Percentiles rank a stretch among this genome's conserved stretches.
These are phyloP conservation scores for Dissophora globulifera DNA, from an alignment of 192 early-diverging fungal species.

Conservation along the genomic window DNA sequence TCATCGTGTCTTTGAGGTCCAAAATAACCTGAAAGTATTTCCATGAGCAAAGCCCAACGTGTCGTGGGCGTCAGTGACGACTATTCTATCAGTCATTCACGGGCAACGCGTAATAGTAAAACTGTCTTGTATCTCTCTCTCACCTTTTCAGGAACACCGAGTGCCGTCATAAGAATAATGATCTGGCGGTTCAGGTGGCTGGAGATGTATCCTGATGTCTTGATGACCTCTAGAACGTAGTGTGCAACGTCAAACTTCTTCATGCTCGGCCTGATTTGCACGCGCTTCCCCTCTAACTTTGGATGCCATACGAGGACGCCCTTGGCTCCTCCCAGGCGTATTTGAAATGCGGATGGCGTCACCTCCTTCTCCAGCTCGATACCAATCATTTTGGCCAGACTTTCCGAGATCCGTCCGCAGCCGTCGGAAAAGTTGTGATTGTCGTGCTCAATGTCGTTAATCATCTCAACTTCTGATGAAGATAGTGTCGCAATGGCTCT, in stretches of 20 bases:
- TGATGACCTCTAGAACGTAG: conserved; percentile 67
- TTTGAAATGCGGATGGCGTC: conserved; percentile 74
- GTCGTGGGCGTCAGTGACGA: too few species aligned
- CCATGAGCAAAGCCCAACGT: too few species aligned
- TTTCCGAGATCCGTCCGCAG: conserved; percentile 68
- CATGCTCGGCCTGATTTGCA: conserved; percentile 67
- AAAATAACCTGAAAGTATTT: conserved; percentile 61
- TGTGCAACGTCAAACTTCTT: conserved; percentile 67
- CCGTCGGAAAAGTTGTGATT: conserved; percentile 80
- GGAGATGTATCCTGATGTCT: conserved; percentile 59
- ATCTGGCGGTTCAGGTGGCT: conserved; percentile 73
- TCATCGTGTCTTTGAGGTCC: conserved; percentile 56
- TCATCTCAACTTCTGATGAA: conserved; percentile 50
- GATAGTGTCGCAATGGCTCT: conserved; percentile 56
- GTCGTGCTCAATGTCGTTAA: conserved; percentile 69
- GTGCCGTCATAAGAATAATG: conserved; percentile 65
- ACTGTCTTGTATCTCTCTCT: too few species aligned
- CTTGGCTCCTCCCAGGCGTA: conserved; percentile 75
- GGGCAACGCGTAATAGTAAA: too few species aligned
- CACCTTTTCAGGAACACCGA: conserved; percentile 66
- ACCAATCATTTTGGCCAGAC: conserved; percentile 58
- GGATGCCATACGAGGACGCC: conserved; percentile 63
- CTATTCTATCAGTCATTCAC: too few species aligned
- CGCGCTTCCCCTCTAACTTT: conserved; percentile 25
- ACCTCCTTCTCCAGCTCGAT: conserved; percentile 46